A percentile compares a stretch with the other conserved stretches of the same genome.
These are phyloP conservation scores for Lentinus tigrinus DNA, from an alignment of 768 basidiomycete species.

Conservation along the genomic window DNA sequence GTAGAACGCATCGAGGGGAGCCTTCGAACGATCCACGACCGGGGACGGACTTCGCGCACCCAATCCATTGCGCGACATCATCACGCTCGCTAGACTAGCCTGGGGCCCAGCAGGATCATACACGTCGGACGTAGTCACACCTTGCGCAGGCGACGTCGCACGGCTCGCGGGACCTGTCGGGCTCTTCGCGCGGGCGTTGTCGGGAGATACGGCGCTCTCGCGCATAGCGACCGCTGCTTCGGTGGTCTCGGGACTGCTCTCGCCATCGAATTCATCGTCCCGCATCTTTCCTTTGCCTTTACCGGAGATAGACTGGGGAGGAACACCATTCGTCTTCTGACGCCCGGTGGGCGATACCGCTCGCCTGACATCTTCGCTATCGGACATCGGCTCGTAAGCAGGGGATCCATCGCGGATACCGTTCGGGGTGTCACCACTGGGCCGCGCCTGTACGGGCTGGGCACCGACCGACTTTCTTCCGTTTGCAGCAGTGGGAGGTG, in stretches of 20 bases:
- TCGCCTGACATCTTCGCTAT: conserved; percentile 59
- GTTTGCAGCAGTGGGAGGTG: conserved; percentile 30
- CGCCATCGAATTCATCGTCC: conserved; percentile 48
- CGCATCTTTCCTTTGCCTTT: conserved; percentile 51
- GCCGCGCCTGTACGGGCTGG: conserved; percentile 6
- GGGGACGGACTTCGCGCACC: conserved; percentile 58
- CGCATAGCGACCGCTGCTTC: conserved; percentile 40
- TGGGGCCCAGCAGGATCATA: conserved; percentile 27
- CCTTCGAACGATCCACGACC: conserved; percentile 50
- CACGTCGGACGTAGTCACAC: conserved; percentile 1
- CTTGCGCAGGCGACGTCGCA: conserved; percentile 53
- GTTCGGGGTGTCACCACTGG: conserved; percentile 28
- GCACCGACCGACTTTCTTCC: conserved; percentile 13
- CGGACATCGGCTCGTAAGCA: conserved; percentile 35
- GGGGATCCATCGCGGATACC: conserved; percentile 68
- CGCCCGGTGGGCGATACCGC: conserved; percentile 61
- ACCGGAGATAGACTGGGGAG: conserved; percentile 34
- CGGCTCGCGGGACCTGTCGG: conserved; percentile 46
- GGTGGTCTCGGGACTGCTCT: conserved; percentile 41
- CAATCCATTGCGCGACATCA: conserved; percentile 51
- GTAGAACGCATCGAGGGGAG: conserved; percentile 65
- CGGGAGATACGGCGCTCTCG: conserved; percentile 58
- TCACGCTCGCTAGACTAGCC: conserved; percentile 54
- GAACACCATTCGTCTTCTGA: conserved; percentile 42
- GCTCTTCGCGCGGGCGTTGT: conserved; percentile 58